Evolutionary conservation across 257 asterid species (phyloP).

Genomic region (Nicotiana otophora): DNA sequence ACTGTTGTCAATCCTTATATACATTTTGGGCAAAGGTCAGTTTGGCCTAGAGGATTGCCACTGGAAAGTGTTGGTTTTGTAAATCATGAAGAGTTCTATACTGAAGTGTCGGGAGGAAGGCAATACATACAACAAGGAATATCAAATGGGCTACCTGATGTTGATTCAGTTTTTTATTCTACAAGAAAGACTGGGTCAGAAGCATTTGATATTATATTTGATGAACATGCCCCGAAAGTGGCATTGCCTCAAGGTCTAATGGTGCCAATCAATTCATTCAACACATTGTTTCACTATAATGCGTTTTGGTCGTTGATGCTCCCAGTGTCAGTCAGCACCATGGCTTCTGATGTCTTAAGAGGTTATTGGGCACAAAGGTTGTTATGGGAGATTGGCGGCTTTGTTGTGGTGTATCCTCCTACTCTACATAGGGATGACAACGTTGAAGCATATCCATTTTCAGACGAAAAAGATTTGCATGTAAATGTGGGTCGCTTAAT

Average conservation of each 20-base stretch:
- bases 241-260: slow-evolving; percentile 89
- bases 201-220: slow-evolving; percentile 74
- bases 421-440: slow-evolving; percentile 63
- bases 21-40: slow-evolving; percentile 91
- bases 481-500: slow-evolving; percentile 84
- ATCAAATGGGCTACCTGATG: slow-evolving; percentile 90
- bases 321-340: slow-evolving; percentile 85
- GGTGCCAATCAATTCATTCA: slow-evolving; percentile 89
- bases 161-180: slow-evolving; percentile 84
- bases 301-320: slow-evolving; percentile 98
- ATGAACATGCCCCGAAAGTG: slow-evolving; percentile 78
- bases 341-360: slow-evolving; percentile 94
- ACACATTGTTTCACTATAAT: slow-evolving; percentile 73
- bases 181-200: slow-evolving; percentile 75
- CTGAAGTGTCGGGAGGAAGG: slow-evolving; percentile 83
- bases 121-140: slow-evolving; percentile 93
- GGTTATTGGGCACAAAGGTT: slow-evolving; percentile 97
- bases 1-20: slow-evolving; percentile 89
- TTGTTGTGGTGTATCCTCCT: slow-evolving; percentile 84
- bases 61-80: slow-evolving; percentile 88
- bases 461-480: slow-evolving; percentile 94
- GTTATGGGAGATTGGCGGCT: slow-evolving; percentile 90
- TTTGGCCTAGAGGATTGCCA: slow-evolving; percentile 97
- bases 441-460: slow-evolving; percentile 72
- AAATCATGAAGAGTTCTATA: slow-evolving; percentile 80